Percentiles rank a stretch among this genome's conserved stretches.
These are phyloP conservation scores for Aspergillus homomorphus DNA, from an alignment of 495 filamentous ascomycete species.

Conservation along the genomic window DNA sequence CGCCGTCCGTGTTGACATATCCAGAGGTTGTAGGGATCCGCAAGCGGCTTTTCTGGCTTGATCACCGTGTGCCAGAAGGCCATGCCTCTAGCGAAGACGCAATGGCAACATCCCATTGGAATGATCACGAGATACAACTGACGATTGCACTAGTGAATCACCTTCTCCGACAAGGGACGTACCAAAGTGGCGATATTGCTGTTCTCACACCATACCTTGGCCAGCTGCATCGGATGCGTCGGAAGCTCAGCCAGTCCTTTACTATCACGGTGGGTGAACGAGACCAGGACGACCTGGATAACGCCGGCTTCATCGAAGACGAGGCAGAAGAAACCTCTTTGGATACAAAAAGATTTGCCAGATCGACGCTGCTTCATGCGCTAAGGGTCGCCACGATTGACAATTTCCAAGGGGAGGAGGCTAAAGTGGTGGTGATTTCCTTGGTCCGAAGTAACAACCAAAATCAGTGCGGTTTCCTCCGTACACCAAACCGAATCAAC, in stretches of 20 bases:
- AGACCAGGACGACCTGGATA: conserved; percentile 60
- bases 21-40: conserved; percentile 65
- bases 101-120: conserved; percentile 58
- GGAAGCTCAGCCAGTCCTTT: conserved; percentile 47
- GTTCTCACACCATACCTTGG: conserved; percentile 75
- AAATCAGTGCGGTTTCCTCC: conserved; percentile 67
- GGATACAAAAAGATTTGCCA: not conserved
- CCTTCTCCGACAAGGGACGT: conserved; percentile 66
- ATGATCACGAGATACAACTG: conserved; percentile 68
- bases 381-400: conserved; percentile 79
- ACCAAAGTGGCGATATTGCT: conserved; percentile 66
- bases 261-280: conserved; percentile 65
- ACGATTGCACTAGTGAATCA: conserved; percentile 63
- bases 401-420: conserved; percentile 83
- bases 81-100: conserved; percentile 36
- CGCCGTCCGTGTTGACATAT: conserved; percentile 46
- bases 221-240: conserved; percentile 62
- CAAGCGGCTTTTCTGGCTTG: conserved; percentile 68
- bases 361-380: conserved; percentile 53
- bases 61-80: conserved; percentile 60
- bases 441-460: conserved; percentile 69
- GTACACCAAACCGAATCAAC: conserved; percentile 75
- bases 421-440: conserved; percentile 77
- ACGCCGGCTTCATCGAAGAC: conserved; percentile 42
- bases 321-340: not conserved